Conservation (phyloP, 2,329 filamentous ascomycete genomes). For the Aspergillus ibericus region DNA sequence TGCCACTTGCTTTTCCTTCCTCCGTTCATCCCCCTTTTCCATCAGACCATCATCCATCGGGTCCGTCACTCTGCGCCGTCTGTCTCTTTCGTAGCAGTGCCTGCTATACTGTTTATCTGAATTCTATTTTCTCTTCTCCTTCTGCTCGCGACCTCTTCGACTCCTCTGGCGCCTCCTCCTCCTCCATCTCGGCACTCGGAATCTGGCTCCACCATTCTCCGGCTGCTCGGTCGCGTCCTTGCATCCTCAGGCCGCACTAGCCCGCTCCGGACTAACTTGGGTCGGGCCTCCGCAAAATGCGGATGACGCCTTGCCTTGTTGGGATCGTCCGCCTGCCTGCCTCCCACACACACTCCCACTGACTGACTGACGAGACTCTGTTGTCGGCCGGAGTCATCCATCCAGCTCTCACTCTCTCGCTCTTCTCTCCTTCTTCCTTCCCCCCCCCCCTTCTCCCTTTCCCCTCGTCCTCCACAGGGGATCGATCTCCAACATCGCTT, state of each 20-base stretch:
- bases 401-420: conserved; percentile 18
- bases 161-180: no score
- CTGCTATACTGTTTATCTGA: no score
- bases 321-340: neutral
- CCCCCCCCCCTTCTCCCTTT: conserved; percentile 10
- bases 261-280: conserved; percentile 18
- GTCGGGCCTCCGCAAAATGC: conserved; percentile 16
- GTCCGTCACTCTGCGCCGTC: no score
- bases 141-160: no score
- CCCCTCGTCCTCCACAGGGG: neutral
- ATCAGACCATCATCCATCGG: neutral
- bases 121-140: no score
- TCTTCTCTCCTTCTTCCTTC: conserved; percentile 16
- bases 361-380: neutral
- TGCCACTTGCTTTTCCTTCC: neutral
- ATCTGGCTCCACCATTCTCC: conserved; percentile 19
- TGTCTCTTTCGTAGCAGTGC: neutral
- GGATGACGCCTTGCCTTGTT: neutral
- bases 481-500: neutral
- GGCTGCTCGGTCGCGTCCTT: conserved; percentile 20
- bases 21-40: neutral
- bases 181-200: conserved; percentile 22
- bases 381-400: conserved; percentile 9
- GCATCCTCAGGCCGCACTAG: conserved; percentile 13
- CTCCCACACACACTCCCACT: no score